Evolutionary conservation across 331 rosid species (phyloP), one percentile per base, ranked within the genome.

Genomic region (Arachis monticola): DNA sequence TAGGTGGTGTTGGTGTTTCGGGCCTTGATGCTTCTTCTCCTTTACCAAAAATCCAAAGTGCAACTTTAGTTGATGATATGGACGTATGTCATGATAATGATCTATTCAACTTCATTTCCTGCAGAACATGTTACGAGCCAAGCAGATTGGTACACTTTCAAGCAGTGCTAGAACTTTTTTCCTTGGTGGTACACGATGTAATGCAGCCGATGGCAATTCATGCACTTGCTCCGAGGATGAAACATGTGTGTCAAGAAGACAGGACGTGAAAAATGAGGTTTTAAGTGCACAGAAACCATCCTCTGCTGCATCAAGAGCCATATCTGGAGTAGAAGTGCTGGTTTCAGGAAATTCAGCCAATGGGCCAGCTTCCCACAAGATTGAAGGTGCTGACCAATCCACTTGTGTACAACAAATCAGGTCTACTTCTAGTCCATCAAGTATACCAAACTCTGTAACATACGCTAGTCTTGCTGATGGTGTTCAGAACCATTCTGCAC

Each of bases 221-320:
- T 90, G 97, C 85, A 82, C 89, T 40, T 90, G 91, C 53, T 9
- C 92, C 1, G 97, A 91, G 76, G 97, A 94, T 70, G 98, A 94
- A 77, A 79, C 89, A 10, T 88, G 96, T 59, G 82, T 83, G 67
- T 85, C 98, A 14, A 78, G 67, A 70, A 77, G 85, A 79, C 89
- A 84, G 79, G 77, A 77, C 44, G 68, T 56, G 14, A 84, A 82
- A 70, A 83, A 71, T 64, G 90, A 87, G 60, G 83, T 60, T 63
- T 57, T 66, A 41, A 79, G 69, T 70, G 86, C 67, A 2, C 89
- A 84, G 75, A 90, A 82, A 64, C 88, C 90, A 59, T 45, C 86
- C 69, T 67, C 91, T 75, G 44, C 81, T 44, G 87, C 51, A 40
- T 51, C 92, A 40, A 80, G 69, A 64, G 67, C 87, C 79, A 62